Base-by-base conservation (phyloP, 225 moss, liverwort and hornwort species). In the Straminergon stramineum region DNA sequence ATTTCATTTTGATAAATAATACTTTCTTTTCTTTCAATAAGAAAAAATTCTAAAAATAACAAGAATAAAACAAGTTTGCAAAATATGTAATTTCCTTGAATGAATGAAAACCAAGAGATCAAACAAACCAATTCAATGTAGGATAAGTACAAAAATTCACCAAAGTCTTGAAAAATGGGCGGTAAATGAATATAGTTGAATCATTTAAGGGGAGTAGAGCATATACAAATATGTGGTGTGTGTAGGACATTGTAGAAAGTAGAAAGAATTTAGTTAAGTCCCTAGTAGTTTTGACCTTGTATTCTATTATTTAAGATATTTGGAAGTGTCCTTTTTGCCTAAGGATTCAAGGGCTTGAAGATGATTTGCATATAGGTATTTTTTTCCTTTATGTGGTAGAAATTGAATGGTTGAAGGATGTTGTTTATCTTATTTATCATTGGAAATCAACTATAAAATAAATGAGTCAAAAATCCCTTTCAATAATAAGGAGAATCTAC, bases 231-330 rank as follows among this genome's bases (percentile, higher is more conserved):
- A 51, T 75, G 19, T 51, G 1, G 5, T 51, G 10, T 2, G 1
- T 18, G 48, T 18, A 31, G 7, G 2, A 3, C 19, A 75, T 51
- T 19, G 4, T 0, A 0, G 1, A 31, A 75, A 75, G 19, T 51
- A 75, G 12, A 51, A 75, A 75, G 4, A 75, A 51, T 32, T 51
- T 32, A 51, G 4, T 4, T 4, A 32, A 45, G 4, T 51, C 7
- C 19, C 3, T 75, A 51, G 6, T 32, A 32, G 48, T 75, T 71
- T 14, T 27, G 5, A 41, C 9, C 12, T 71, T 71, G 15, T 41
- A 41, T 0, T 24, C 3, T 1, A 41, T 39, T 8, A 26, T 71
- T 41, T 41, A 39, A 24, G 13, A 69, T n/a, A n/a, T 35, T 19
- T 5, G 35, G 20, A 68, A 37, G 11, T 3, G 6, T 37, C 0